A percentile compares a stretch with the other conserved stretches of the same genome.
phyloP scores from a whole-genome alignment of 768 basidiomycete species.

The Tylopilus felleus region DNA sequence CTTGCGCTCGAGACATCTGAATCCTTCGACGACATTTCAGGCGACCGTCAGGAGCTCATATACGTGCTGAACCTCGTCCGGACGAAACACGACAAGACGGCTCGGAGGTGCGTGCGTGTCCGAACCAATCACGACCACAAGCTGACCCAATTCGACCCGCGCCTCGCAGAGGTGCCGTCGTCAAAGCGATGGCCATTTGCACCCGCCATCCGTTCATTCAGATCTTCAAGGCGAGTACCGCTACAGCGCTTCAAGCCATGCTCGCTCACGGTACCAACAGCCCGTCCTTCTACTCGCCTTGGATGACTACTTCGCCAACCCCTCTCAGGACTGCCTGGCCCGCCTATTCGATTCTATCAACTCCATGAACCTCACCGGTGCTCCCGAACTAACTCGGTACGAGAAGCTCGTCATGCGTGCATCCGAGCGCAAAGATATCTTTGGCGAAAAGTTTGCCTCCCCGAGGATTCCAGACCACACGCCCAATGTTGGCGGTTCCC shows the following conservation, averaged over 20 bases:
- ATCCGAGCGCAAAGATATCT: conserved; percentile 89
- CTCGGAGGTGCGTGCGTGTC: conserved; percentile 56
- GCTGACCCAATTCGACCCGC: conserved; percentile 8
- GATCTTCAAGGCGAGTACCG: conserved; percentile 76
- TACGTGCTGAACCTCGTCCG: conserved; percentile 90
- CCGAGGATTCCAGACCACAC: conserved; percentile 19
- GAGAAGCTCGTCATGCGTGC: conserved; percentile 90
- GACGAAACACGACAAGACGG: conserved; percentile 84
- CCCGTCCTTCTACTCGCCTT: conserved; percentile 91
- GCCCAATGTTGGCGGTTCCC: neutral
- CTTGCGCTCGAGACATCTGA: conserved; percentile 63
- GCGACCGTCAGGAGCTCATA: conserved; percentile 50
- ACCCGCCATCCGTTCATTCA: conserved; percentile 93
- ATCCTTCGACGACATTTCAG: conserved; percentile 26
- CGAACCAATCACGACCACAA: conserved; percentile 3
- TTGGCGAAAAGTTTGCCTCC: conserved; percentile 73
- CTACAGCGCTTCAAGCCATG: neutral
- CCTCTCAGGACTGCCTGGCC: conserved; percentile 86
- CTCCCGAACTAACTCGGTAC: conserved; percentile 71
- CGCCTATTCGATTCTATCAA: conserved; percentile 93
- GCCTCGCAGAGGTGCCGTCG: conserved; percentile 77
- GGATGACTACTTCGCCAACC: conserved; percentile 89
- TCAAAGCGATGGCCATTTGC: conserved; percentile 93
- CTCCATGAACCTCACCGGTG: conserved; percentile 78
- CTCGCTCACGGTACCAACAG: conserved; percentile 38